A percentile compares a stretch with the other conserved stretches of the same genome.
Conservation (phyloP, 768 basidiomycete genomes). For the Hericium coralloides region DNA sequence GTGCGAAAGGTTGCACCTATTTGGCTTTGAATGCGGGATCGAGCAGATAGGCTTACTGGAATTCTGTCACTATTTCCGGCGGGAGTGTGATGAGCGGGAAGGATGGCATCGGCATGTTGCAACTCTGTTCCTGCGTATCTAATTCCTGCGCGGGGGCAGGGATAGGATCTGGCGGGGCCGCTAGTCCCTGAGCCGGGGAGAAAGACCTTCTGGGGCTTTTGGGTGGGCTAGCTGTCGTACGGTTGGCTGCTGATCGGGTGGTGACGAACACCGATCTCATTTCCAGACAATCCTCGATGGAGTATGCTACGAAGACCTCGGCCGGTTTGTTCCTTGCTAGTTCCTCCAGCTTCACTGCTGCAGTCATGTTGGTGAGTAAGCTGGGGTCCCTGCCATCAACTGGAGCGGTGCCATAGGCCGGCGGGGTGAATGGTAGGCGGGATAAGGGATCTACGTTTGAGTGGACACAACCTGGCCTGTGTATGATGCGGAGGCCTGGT, state of each 20-base stretch:
- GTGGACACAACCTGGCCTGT: slow-evolving; percentile 24
- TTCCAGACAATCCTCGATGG: too few species aligned
- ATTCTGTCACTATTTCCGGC: too few species aligned
- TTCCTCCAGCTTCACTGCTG: not conserved
- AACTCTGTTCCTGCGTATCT: too few species aligned
- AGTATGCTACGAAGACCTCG: not conserved
- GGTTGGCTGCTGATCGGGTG: too few species aligned
- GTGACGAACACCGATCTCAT: not conserved
- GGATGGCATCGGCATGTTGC: too few species aligned
- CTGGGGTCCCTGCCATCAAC: not conserved
- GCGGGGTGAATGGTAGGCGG: slow-evolving; percentile 1
- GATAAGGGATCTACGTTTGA: slow-evolving; percentile 24
- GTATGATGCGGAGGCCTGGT: slow-evolving; percentile 22
- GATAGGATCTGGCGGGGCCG: too few species aligned
- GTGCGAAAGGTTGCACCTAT: not conserved
- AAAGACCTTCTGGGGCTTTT: too few species aligned
- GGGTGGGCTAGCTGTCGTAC: too few species aligned
- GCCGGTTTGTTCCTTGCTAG: not conserved
- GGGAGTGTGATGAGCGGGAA: too few species aligned
- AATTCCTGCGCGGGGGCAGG: too few species aligned
- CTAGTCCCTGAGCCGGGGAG: too few species aligned
- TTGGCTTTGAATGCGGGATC: not conserved
- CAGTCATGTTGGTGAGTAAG: not conserved
- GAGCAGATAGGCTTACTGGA: not conserved
- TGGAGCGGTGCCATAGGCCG: not conserved